A percentile compares a stretch with the other conserved stretches of the same genome.
phyloP scores from a whole-genome alignment of 768 basidiomycete genomes.

The Paxillus rubicundulus region DNA sequence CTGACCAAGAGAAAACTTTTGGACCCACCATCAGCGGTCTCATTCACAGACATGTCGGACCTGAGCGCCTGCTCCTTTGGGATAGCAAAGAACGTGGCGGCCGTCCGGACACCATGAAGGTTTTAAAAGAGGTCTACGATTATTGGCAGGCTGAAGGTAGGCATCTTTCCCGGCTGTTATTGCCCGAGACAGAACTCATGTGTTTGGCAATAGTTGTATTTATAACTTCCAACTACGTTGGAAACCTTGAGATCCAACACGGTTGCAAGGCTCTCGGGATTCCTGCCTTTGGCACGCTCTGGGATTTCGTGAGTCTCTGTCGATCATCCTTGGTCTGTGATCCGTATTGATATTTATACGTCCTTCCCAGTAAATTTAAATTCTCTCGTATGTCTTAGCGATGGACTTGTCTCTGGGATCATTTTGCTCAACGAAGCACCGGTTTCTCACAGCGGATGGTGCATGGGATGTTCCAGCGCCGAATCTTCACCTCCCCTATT shows the following conservation, averaged over 20 bases:
- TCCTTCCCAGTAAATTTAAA: slow-evolving; percentile 27
- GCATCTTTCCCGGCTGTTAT: neutral
- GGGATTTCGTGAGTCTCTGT: slow-evolving; percentile 54
- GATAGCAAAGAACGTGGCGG: slow-evolving; percentile 73
- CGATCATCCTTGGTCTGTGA: slow-evolving; percentile 3
- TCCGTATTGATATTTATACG: slow-evolving; percentile 1
- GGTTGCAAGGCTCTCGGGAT: slow-evolving; percentile 71
- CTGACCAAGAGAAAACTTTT: slow-evolving; percentile 82
- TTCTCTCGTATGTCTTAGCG: neutral
- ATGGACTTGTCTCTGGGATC: neutral
- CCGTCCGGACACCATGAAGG: slow-evolving; percentile 74
- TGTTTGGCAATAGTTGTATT: slow-evolving; percentile 53
- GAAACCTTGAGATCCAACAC: slow-evolving; percentile 77
- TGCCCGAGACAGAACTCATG: neutral
- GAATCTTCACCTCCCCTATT: neutral
- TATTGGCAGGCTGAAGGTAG: slow-evolving; percentile 72
- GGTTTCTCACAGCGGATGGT: slow-evolving; percentile 4
- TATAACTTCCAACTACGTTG: slow-evolving; percentile 80
- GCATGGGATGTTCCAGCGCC: slow-evolving; percentile 4
- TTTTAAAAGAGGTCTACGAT: slow-evolving; percentile 65
- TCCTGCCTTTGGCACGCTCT: slow-evolving; percentile 66
- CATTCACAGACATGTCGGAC: slow-evolving; percentile 67
- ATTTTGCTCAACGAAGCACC: neutral
- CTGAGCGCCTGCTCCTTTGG: slow-evolving; percentile 74
- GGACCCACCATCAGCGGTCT: slow-evolving; percentile 75